Base-by-base conservation (phyloP, 1,139 yeast genomes). In the Geotrichum cucujoidarum region DNA sequence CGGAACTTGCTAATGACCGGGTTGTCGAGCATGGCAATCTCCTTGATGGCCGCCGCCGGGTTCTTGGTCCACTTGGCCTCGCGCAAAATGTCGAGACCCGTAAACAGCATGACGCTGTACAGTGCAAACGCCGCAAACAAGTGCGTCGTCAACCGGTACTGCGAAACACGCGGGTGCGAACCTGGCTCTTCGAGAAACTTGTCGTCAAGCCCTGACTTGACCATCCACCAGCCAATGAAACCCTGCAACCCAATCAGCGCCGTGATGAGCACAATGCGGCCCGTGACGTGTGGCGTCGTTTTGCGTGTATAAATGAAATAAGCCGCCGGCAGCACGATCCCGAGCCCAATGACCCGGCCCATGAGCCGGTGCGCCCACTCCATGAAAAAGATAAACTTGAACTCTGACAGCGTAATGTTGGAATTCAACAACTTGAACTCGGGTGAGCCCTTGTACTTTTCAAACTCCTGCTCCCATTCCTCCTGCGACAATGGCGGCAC, bases 171-270 rank as follows among this genome's bases (percentile, higher is more conserved):
- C 14, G 99, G 99, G 52, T 70, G 74, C 0, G 95, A 81, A 40
- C 78, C 83, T 62, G 95, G 78, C 58, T 85, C 95, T 29, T 77
- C 77, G 50, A 94, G 71, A 60, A 84, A 83, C 45, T 83, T 77
- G 62, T 85, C 84, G 63, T 90, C 95, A 54, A 94, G 75, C 38
- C 99, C 99, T 5, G 96, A 87, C 60, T 85, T 82, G 50, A 94
- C 98, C 99, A 94, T 94, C 99, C 99, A 94, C 98, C 98, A 94
- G 33, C 98, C 98, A 58, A 94, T 84, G 48, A 83, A 83, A 42
- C 98, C 98, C 72, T 94, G 98, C 41, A 94, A 70, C 11, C 96
- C 98, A 51, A 94, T 74, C 47, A 92, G 71, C 0, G 76, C 81
- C 36, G 95, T 78, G 45, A 94, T 76, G 1, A 86, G 84, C 22